Base-by-base conservation (phyloP, 306 rosid species). In the Echinosophora koreensis region DNA sequence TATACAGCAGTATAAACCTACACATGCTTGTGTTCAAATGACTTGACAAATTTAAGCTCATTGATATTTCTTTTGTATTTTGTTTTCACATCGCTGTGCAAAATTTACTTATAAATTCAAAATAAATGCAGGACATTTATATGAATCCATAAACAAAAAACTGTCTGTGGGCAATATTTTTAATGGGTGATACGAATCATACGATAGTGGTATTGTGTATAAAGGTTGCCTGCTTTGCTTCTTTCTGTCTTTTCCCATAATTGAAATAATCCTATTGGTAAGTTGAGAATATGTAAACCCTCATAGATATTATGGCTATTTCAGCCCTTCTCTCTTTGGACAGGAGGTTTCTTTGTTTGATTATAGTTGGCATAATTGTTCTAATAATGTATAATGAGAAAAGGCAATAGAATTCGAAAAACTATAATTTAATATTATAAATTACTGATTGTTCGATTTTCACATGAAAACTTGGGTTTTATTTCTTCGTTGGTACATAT, bases 21-120 rank as follows among this genome's bases (percentile, higher is more conserved):
- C 73, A 52, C 37, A 41, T 55, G 49, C 66, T 55, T 55, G 41
- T 66, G 69, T 27, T 41, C 67, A 72, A 72, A 57, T 56, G 67
- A 71, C 37, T 42, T 63, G 41, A 55, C 18, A 74, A 62, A 49
- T 46, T 22, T 0, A 0, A 34, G 39, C 49, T 13, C 67, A 8
- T n/a, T n/a, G 44, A n/a, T 61, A 12, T 67, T 11, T 70, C n/a
- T 52, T 35, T 35, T 15, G 50, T 52, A 10, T 17, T 71, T 17
- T 54, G 37, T 71, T 51, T 52, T 52, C 37, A 54, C 44, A 9
- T 52, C 4, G 39, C 39, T 18, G 18, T 22, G 38, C 42, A 72
- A 14, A 72, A 57, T 71, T 16, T 71, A 72, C 56, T 4, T 8
- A 15, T 8, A 59, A 30, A 60, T 46, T 46, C 32, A 47, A 30